These are phyloP conservation scores for Penicillium desertorum DNA, from an alignment of 495 filamentous ascomycete species.

Conservation along the genomic window DNA sequence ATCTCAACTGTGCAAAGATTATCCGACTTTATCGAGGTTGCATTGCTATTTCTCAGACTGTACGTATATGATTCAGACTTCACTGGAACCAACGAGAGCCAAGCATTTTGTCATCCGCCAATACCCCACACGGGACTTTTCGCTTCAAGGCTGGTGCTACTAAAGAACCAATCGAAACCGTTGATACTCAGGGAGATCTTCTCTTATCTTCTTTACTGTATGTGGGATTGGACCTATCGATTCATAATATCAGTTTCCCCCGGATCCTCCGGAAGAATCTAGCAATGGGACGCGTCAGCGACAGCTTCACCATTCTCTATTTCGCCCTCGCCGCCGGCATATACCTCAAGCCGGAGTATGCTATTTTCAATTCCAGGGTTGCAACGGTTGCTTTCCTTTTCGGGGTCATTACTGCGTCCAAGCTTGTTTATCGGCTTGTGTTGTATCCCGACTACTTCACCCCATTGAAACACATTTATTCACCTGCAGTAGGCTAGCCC, in stretches of 20 bases:
- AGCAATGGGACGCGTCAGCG: slow-evolving; percentile 23
- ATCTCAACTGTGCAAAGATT: neutral
- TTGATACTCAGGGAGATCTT: neutral
- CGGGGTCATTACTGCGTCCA: slow-evolving; percentile 24
- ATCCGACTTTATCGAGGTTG: neutral
- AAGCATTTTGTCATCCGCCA: neutral
- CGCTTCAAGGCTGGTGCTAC: neutral
- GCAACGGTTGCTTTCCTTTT: slow-evolving; percentile 26
- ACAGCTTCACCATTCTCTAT: slow-evolving; percentile 25
- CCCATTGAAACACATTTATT: slow-evolving; percentile 64
- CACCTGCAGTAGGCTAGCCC: slow-evolving; percentile 49
- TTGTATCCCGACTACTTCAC: slow-evolving; percentile 74
- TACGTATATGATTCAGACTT: neutral
- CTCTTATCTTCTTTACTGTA: neutral
- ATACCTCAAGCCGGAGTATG: slow-evolving; percentile 35
- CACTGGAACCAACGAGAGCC: neutral
- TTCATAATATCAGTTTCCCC: neutral
- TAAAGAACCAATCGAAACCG: neutral
- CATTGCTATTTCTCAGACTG: neutral
- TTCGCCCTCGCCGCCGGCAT: slow-evolving; percentile 26
- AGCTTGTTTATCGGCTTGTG: slow-evolving; percentile 50
- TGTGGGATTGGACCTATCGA: neutral
- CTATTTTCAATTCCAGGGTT: slow-evolving; percentile 31
- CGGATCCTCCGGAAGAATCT: neutral
- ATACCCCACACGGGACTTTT: neutral